Conservation (phyloP, 2,329 filamentous ascomycete species). For the Ceratocystiopsis minuta region DNA sequence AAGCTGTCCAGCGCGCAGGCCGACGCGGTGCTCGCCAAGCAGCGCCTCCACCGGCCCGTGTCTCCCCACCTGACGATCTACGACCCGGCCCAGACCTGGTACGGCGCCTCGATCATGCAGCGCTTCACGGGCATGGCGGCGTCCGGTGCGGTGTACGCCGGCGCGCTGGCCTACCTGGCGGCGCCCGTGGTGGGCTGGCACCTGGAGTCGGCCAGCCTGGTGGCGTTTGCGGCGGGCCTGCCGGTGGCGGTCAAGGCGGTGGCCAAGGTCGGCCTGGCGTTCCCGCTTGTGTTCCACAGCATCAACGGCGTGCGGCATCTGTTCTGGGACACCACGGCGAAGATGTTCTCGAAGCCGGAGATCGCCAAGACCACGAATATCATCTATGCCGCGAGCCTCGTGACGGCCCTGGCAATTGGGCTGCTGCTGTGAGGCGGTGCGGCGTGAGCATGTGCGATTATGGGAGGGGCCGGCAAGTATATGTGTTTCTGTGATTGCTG, state of each 20-base stretch:
- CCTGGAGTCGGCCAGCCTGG: conserved; percentile 40
- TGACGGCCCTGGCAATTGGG: conserved; percentile 27
- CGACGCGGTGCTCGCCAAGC: conserved; percentile 53
- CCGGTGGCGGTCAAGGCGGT: conserved; percentile 40
- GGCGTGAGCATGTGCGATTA: neutral
- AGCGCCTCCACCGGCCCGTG: conserved; percentile 67
- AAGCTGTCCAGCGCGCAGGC: conserved; percentile 36
- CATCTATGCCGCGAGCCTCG: conserved; percentile 28
- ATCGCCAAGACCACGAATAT: conserved; percentile 28
- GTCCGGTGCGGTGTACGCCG: conserved; percentile 60
- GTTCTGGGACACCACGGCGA: conserved; percentile 28
- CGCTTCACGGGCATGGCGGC: conserved; percentile 65
- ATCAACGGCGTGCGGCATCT: conserved; percentile 39
- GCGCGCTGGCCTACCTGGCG: conserved; percentile 62
- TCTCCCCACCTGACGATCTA: conserved; percentile 78
- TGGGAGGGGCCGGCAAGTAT: too few relatives aligned
- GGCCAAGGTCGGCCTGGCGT: conserved; percentile 36
- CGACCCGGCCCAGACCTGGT: conserved; percentile 72
- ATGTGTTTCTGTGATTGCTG: too few relatives aligned
- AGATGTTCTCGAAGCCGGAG: conserved; percentile 30
- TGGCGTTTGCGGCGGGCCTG: conserved; percentile 39
- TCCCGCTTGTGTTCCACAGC: conserved; percentile 41
- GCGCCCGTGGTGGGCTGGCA: conserved; percentile 54
- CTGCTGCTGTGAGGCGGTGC: conserved; percentile 19
- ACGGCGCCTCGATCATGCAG: conserved; percentile 52